Evolutionary conservation across 306 rosid species (phyloP).

Genomic region (Senna tora): DNA sequence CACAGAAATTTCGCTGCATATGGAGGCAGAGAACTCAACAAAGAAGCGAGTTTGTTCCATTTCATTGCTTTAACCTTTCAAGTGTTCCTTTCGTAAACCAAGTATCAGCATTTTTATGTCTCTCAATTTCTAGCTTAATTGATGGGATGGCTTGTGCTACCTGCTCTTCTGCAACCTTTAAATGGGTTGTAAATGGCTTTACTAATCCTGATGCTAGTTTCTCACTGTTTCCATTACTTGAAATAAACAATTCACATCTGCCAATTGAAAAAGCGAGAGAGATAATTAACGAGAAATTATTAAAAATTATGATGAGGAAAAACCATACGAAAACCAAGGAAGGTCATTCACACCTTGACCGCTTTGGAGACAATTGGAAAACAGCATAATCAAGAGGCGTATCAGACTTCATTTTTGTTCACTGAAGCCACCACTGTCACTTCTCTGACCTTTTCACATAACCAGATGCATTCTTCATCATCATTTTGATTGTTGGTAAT

Average conservation of each 20-base stretch:
- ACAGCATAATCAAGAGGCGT: slow-evolving; percentile 85
- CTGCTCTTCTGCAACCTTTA: slow-evolving; percentile 70
- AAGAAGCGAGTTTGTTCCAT: not conserved
- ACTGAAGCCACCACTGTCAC: slow-evolving; percentile 39
- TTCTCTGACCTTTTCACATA: slow-evolving; percentile 49
- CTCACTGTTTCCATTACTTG: slow-evolving; percentile 58
- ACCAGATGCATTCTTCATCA: slow-evolving; percentile 33
- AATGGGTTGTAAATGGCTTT: slow-evolving; percentile 64
- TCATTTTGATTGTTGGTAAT: slow-evolving; percentile 27
- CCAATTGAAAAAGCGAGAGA: not conserved
- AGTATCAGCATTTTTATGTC: slow-evolving; percentile 51
- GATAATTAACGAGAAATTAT: slow-evolving; percentile 24
- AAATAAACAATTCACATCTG: slow-evolving; percentile 69
- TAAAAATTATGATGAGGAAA: slow-evolving; percentile 15
- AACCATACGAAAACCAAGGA: slow-evolving; percentile 34
- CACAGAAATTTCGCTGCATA: slow-evolving; percentile 24
- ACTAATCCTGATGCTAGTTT: slow-evolving; percentile 75
- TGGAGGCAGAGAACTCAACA: not conserved
- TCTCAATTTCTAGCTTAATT: slow-evolving; percentile 64
- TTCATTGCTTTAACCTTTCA: slow-evolving; percentile 65
- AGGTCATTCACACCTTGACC: slow-evolving; percentile 62
- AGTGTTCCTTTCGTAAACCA: slow-evolving; percentile 98
- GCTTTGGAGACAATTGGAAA: slow-evolving; percentile 83
- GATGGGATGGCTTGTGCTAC: slow-evolving; percentile 55
- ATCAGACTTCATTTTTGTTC: slow-evolving; percentile 74